These are phyloP conservation scores for Euphorbia lathyris DNA, from an alignment of 345 rosid species.

Conservation along the genomic window DNA sequence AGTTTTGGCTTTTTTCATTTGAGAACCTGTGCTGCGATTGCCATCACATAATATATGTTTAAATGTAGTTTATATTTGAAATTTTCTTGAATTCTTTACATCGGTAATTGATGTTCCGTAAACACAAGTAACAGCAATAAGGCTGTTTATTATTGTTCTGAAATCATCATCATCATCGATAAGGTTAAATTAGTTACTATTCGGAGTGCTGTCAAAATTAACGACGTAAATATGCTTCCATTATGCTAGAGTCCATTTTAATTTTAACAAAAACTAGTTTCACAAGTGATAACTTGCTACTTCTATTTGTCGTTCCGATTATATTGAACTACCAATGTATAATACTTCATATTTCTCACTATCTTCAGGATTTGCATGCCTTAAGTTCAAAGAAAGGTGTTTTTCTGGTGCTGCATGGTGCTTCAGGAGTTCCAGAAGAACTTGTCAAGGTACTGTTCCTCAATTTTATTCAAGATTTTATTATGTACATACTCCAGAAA, in stretches of 20 bases:
- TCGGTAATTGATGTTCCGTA: not conserved
- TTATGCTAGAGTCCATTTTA: not conserved
- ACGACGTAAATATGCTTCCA: not conserved
- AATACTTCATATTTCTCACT: not conserved
- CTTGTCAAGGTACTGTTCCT: conserved; percentile 56
- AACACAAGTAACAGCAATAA: not conserved
- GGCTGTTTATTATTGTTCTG: not conserved
- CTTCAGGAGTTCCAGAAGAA: conserved; percentile 74
- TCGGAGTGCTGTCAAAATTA: not conserved
- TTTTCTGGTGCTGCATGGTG: conserved; percentile 89
- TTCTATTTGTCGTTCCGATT: not conserved
- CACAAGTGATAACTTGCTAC: not conserved
- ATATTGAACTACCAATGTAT: too few species aligned
- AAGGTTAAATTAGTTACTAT: not conserved
- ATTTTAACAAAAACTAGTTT: not conserved
- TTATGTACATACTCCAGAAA: not conserved
- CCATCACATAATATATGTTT: not conserved
- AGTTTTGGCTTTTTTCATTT: not conserved
- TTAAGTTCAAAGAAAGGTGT: conserved; percentile 74
- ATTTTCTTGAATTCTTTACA: not conserved
- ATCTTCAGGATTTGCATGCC: conserved; percentile 50
- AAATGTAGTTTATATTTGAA: not conserved
- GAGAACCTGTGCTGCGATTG: not conserved
- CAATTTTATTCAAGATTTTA: not conserved
- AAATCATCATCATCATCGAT: not conserved